Evolutionary conservation across 2,329 filamentous ascomycete species (phyloP), one percentile per base, ranked within the genome.

Genomic region (Aspergillus pseudoglaucus): DNA sequence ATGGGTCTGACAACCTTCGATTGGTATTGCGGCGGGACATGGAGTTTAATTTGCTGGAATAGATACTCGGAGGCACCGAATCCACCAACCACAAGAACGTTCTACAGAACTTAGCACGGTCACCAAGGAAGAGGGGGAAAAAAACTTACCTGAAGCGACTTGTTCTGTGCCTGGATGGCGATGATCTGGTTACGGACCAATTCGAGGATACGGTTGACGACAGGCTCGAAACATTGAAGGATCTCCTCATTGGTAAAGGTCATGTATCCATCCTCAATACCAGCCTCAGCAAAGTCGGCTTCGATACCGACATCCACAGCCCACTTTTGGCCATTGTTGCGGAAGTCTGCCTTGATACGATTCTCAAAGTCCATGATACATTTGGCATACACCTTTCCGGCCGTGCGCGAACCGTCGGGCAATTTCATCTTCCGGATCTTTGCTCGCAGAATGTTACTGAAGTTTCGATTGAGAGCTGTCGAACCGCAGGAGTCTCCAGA

Each of bases 341-440:
- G 84, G 84, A 98, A 98, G 70, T 97, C 93, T 44, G 93, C 93
- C 79, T 98, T 98, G 80, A 98, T 96, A 69, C 93, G 80, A 80
- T 97, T 97, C 76, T 98, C 93, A 63, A 98, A 98, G 72, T 98
- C 93, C 91, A 97, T 97, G 72, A 98, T 97, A 70, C 91, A 97
- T 75, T 97, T 97, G 58, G 91, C 91, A 70, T 97, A 97, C 47
- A 98, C 93, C 70, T 91, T 90, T 39, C 91, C 91, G n/a, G 93
- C 91, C 2, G 90, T 97, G 74, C 91, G 94, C 59, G 91, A 96
- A 42, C 90, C 91, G 64, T 97, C 91, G 1, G 93, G 90, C 41
- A 98, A 78, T 74, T 97, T 97, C 93, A 97, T 97, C 78, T 97
- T 97, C 59, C 91, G 82, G 61, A 98, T 97, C 78, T 97, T 97